A percentile compares a stretch with the other conserved stretches of the same genome.
phyloP scores from a whole-genome alignment of 1,284 basidiomycete species.

The Takashimella tepidaria region DNA sequence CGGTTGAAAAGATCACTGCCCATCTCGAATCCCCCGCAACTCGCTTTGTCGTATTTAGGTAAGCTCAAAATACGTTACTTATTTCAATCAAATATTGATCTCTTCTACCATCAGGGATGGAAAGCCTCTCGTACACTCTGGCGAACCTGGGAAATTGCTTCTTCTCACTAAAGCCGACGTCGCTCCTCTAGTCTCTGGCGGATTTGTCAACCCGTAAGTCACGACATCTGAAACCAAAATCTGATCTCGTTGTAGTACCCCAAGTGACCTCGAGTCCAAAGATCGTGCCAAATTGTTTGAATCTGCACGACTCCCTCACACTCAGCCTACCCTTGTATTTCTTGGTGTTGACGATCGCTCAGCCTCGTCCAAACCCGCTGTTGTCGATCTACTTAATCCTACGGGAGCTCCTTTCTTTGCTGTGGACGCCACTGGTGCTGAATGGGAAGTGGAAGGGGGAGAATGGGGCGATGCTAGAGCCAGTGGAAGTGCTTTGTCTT shows the following conservation, averaged over 20 bases:
- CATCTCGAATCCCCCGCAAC: constrained; percentile 58
- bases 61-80: constrained; percentile 6
- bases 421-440: constrained; percentile 60
- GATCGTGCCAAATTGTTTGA: constrained; percentile 54
- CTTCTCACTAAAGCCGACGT: constrained; percentile 57
- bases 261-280: constrained; percentile 19
- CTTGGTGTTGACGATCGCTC: constrained; percentile 73
- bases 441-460: constrained; percentile 46
- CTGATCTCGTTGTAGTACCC: constrained; percentile 1
- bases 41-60: constrained; percentile 68
- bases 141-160: constrained; percentile 52
- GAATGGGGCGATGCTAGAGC: constrained; percentile 66
- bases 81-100: constrained; percentile 29
- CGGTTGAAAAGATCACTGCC: constrained; percentile 64
- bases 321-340: constrained; percentile 55
- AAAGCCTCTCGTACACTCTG: constrained; percentile 39
- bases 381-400: constrained; percentile 57
- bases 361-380: constrained; percentile 53
- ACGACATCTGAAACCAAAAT: constrained; percentile 12
- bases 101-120: constrained; percentile 40
- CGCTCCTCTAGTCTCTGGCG: constrained; percentile 58
- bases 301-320: constrained; percentile 59
- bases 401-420: constrained; percentile 73
- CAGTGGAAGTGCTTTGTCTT: constrained; percentile 51
- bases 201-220: constrained; percentile 40